Evolutionary conservation across 2,329 filamentous ascomycete species (phyloP).

Genomic region (Ceratocystis lukuohia): DNA sequence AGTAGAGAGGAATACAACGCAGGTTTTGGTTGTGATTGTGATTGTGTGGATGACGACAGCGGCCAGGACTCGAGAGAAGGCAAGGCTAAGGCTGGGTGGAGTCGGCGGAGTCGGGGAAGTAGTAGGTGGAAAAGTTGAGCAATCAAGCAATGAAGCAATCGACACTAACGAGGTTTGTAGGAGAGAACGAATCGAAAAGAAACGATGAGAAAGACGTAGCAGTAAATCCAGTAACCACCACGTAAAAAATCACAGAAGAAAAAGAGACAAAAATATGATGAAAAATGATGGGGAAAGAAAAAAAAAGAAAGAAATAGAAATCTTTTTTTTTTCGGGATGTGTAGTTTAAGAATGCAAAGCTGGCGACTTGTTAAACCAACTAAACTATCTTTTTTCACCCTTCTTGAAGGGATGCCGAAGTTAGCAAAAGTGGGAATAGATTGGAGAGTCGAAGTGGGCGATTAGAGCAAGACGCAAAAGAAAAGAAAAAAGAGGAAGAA

Average conservation of each 20-base stretch:
- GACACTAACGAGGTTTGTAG: constrained; percentile 6
- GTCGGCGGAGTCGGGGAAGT: constrained; percentile 18
- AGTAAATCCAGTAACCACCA: constrained; percentile 17
- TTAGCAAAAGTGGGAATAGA: not conserved
- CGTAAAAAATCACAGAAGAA: constrained; percentile 19
- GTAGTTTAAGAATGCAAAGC: constrained; percentile 4
- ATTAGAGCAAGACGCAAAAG: not conserved
- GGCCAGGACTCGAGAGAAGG: not conserved
- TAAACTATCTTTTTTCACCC: not conserved
- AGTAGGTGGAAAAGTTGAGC: not conserved
- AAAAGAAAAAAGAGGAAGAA: constrained; percentile 6
- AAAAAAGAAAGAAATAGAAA: constrained; percentile 23
- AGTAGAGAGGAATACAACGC: not conserved
- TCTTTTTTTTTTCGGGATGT: not conserved
- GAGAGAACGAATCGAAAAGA: constrained; percentile 19
- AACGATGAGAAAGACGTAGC: constrained; percentile 9
- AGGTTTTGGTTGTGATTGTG: not conserved
- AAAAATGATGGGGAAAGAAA: constrained; percentile 23
- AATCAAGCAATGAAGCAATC: constrained; percentile 19
- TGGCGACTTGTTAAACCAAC: not conserved
- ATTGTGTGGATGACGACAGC: constrained; percentile 21
- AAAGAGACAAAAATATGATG: constrained; percentile 20
- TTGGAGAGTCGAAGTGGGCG: not conserved
- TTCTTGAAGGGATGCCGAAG: not conserved
- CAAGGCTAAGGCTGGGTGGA: constrained; percentile 24